A percentile compares a stretch with the other conserved stretches of the same genome.
Evolutionary conservation across 2,329 filamentous ascomycete species (phyloP).

Genomic region (Ilyonectria sp.): DNA sequence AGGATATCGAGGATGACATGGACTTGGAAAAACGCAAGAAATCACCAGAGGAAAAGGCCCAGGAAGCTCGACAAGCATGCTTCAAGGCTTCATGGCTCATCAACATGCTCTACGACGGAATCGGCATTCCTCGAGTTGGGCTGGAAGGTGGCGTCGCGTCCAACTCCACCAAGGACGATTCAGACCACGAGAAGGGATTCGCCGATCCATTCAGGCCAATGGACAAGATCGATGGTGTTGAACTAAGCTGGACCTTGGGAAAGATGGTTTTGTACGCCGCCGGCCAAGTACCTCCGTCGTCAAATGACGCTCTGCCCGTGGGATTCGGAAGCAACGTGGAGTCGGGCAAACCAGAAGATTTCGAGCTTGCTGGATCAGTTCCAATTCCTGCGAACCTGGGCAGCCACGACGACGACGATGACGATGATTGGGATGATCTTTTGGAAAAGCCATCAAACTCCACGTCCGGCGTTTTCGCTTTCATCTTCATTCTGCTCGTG

Average conservation of each 20-base stretch:
- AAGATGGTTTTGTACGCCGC: slow-evolving; percentile 97
- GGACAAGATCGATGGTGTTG: slow-evolving; percentile 90
- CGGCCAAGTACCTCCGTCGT: slow-evolving; percentile 81
- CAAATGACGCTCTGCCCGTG: slow-evolving; percentile 75
- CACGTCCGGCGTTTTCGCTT: slow-evolving; percentile 82
- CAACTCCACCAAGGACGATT: slow-evolving; percentile 81
- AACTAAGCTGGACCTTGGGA: slow-evolving; percentile 97
- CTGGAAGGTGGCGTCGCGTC: slow-evolving; percentile 76
- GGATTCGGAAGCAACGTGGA: slow-evolving; percentile 92
- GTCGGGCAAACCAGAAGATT: slow-evolving; percentile 78
- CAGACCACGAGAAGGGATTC: slow-evolving; percentile 78
- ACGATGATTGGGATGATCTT: slow-evolving; percentile 74
- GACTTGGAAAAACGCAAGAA: slow-evolving; percentile 77
- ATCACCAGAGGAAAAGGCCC: slow-evolving; percentile 81
- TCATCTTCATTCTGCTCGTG: slow-evolving; percentile 80
- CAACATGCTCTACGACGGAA: slow-evolving; percentile 95
- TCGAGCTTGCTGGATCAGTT: slow-evolving; percentile 83
- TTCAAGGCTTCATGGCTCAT: slow-evolving; percentile 99
- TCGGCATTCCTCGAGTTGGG: slow-evolving; percentile 89
- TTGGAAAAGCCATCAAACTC: slow-evolving; percentile 79
- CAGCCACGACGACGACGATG: slow-evolving; percentile 61
- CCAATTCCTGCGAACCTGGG: slow-evolving; percentile 47
- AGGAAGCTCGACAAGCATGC: slow-evolving; percentile 88
- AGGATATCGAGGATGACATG: slow-evolving; percentile 78
- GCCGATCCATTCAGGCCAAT: slow-evolving; percentile 92